Conservation (phyloP, 148 eudicot species). For the Mesembryanthemum crystallinum region DNA sequence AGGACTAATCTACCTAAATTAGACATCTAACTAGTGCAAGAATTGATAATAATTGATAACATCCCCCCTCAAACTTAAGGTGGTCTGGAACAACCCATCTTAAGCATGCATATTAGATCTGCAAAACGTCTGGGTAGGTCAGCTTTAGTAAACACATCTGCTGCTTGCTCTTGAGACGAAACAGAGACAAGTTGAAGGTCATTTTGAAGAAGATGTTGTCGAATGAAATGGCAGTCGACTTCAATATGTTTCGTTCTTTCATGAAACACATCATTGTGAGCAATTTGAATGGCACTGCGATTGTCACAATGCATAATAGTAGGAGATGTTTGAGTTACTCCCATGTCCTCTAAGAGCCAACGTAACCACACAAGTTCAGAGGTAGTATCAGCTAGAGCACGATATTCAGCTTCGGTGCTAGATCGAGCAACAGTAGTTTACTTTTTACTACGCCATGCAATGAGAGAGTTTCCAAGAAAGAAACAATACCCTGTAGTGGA, state of each 20-base stretch:
- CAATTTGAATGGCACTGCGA: neutral
- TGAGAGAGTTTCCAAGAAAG: neutral
- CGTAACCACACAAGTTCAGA: neutral
- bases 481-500: neutral
- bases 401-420: too few species aligned
- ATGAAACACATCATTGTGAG: neutral
- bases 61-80: too few species aligned
- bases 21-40: too few species aligned
- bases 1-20: too few species aligned
- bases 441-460: conserved; percentile 7
- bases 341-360: neutral
- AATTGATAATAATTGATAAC: too few species aligned
- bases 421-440: neutral
- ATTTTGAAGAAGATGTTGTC: too few species aligned
- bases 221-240: neutral
- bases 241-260: conserved; percentile 1
- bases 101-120: too few species aligned
- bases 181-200: too few species aligned
- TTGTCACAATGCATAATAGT: neutral
- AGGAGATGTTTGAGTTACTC: neutral
- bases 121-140: too few species aligned
- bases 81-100: too few species aligned
- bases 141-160: too few species aligned
- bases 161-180: too few species aligned
- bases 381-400: neutral